phyloP scores from a whole-genome alignment of 768 basidiomycete species.

The Nidularia pulvinata region DNA sequence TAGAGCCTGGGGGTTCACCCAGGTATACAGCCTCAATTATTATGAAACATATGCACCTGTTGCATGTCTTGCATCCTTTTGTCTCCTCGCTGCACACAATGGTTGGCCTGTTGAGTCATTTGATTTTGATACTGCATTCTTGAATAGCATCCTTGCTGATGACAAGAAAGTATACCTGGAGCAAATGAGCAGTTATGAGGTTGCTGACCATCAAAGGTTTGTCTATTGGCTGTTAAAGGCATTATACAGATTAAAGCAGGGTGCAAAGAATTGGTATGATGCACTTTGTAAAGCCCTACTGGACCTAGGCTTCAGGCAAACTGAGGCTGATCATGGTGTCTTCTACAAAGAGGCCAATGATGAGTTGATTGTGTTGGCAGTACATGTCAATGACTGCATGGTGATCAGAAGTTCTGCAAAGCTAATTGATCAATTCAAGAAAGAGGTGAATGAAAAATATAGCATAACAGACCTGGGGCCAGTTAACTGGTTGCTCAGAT shows the following conservation, averaged over 20 bases:
- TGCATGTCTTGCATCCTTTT: constrained; percentile 12
- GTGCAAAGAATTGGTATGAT: not conserved
- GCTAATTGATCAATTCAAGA: no score
- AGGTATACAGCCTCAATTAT: constrained; percentile 33
- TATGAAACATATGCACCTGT: no score
- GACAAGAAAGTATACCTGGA: constrained; percentile 20
- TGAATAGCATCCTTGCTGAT: constrained; percentile 9
- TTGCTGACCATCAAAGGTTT: no score
- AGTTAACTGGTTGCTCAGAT: no score
- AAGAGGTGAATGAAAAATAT: no score
- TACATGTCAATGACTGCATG: not conserved
- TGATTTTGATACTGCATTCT: constrained; percentile 28
- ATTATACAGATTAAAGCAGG: not conserved
- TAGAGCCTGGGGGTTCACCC: constrained; percentile 28
- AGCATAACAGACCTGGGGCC: no score
- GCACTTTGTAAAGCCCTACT: not conserved
- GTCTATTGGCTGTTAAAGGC: no score
- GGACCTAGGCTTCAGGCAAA: not conserved
- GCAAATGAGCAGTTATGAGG: constrained; percentile 17
- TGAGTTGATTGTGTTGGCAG: not conserved
- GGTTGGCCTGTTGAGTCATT: constrained; percentile 27
- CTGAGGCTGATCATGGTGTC: not conserved
- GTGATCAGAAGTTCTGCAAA: no score
- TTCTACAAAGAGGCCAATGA: not conserved
- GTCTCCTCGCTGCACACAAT: constrained; percentile 18